Conservation (phyloP, 768 basidiomycete genomes). For the Russula olivacea region DNA sequence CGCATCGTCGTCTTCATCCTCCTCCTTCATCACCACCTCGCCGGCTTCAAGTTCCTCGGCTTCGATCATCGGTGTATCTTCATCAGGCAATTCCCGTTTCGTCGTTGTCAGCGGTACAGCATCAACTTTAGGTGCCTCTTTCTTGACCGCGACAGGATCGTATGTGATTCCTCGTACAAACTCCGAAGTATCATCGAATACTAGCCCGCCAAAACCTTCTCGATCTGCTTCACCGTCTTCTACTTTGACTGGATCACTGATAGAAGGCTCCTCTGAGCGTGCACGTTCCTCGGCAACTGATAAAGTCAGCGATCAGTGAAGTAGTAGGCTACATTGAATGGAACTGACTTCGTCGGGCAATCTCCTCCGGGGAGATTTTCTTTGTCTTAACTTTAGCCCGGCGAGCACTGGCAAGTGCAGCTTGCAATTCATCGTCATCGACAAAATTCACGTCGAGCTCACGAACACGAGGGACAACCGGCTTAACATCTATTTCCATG, state of each 20-base stretch:
- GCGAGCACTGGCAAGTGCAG: constrained; percentile 80
- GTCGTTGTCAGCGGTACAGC: constrained; percentile 13
- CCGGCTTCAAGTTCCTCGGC: constrained; percentile 63
- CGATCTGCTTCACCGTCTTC: constrained; percentile 46
- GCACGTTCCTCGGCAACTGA: constrained; percentile 61
- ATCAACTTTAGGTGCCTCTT: constrained; percentile 27
- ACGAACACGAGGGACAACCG: constrained; percentile 58
- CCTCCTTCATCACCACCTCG: constrained; percentile 72
- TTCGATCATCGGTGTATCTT: constrained; percentile 59
- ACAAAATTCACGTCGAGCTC: constrained; percentile 87
- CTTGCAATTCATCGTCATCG: constrained; percentile 97
- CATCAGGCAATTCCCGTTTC: constrained; percentile 41
- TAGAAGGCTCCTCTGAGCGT: constrained; percentile 42
- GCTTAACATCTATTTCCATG: constrained; percentile 80
- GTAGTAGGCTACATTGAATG: not conserved
- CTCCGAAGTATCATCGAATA: constrained; percentile 95
- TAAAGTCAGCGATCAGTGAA: constrained; percentile 17
- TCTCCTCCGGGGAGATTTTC: constrained; percentile 74
- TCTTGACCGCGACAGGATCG: constrained; percentile 44
- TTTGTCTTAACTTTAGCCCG: constrained; percentile 74
- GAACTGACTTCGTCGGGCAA: constrained; percentile 65
- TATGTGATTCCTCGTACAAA: constrained; percentile 84
- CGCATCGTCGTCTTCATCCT: constrained; percentile 66
- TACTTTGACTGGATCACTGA: constrained; percentile 39
- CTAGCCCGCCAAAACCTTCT: constrained; percentile 53